Base-by-base conservation (phyloP, 371 early-diverging fungal species). In the Mortierella sp. region DNA sequence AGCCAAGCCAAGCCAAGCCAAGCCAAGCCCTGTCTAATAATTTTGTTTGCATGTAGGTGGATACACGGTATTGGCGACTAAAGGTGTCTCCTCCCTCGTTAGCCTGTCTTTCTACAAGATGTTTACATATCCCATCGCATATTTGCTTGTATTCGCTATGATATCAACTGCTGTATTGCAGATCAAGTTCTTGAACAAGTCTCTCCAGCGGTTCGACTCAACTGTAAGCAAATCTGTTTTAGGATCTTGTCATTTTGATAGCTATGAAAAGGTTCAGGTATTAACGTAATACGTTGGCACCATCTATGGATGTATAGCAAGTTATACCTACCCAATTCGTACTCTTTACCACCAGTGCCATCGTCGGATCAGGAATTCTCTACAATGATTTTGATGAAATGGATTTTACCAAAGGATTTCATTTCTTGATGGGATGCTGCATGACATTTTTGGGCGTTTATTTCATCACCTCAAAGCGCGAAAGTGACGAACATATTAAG, bases 261-360 rank as follows among this genome's bases (percentile, higher is more conserved):
- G n/a, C n/a, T n/a, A n/a, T n/a, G n/a, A n/a, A n/a, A n/a, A n/a
- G n/a, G n/a, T n/a, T n/a, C n/a, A n/a, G n/a, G n/a, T n/a, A n/a
- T n/a, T n/a, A n/a, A n/a, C n/a, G n/a, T n/a, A n/a, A n/a, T n/a
- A n/a, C n/a, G n/a, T n/a, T n/a, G n/a, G n/a, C n/a, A n/a, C n/a
- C 10, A 6, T 22, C 43, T n/a, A 22, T 62, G 70, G n/a, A 42
- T 62, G n/a, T 73, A 57, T 72, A 83, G 83, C 73, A 91, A 81
- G 93, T 93, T 10, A 93, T 94, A 49, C 94, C 94, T 1, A 94
- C 93, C 3, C 93, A 94, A 69, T 94, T 93, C 79, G 94, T 94
- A 2, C 80, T 93, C 15, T 93, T 93, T 64, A 93, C 94, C 0
- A 86, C 92, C n/a, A 90, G 89, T 2, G 92, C 92, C 12, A 93